A percentile compares a stretch with the other conserved stretches of the same genome.
phyloP scores from a whole-genome alignment of 345 rosid species.

The Eucalyptus paniculata region DNA sequence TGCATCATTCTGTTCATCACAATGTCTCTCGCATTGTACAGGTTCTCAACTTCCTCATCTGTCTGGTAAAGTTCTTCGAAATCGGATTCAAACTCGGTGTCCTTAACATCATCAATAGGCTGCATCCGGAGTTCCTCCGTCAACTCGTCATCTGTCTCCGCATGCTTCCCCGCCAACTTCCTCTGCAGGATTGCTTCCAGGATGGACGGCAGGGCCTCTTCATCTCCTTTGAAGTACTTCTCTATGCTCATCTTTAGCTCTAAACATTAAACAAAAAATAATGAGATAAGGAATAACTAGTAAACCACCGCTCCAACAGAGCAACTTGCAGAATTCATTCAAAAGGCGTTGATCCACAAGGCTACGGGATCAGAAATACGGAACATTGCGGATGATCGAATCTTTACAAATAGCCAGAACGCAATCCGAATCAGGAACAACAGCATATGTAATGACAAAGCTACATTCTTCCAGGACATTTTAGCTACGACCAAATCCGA shows the following conservation, averaged over 20 bases:
- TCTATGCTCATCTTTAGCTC: slow-evolving; percentile 56
- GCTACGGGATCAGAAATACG: background rate
- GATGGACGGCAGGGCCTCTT: slow-evolving; percentile 56
- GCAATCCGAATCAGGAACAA: background rate
- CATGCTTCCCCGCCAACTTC: slow-evolving; percentile 42
- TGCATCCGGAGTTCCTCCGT: slow-evolving; percentile 23
- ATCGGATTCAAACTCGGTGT: slow-evolving; percentile 63
- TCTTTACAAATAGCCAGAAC: background rate
- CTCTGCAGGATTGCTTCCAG: slow-evolving; percentile 58
- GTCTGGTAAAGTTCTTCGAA: slow-evolving; percentile 51
- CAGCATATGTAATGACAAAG: background rate
- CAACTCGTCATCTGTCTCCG: slow-evolving; percentile 69
- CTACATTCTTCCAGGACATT: background rate
- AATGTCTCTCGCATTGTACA: slow-evolving; percentile 45
- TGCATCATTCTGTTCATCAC: slow-evolving; percentile 36
- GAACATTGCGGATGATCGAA: background rate
- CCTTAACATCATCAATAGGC: slow-evolving; percentile 44
- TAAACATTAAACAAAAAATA: background rate
- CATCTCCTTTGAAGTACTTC: slow-evolving; percentile 70
- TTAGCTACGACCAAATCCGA: background rate
- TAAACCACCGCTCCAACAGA: background rate
- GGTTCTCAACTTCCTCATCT: slow-evolving; percentile 67
- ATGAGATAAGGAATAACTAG: background rate
- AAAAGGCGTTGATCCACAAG: background rate
- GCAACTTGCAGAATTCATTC: background rate